Percentiles rank a stretch among this genome's conserved stretches.
Conservation (phyloP, 2,329 filamentous ascomycete species). For the Claviceps citrina region DNA sequence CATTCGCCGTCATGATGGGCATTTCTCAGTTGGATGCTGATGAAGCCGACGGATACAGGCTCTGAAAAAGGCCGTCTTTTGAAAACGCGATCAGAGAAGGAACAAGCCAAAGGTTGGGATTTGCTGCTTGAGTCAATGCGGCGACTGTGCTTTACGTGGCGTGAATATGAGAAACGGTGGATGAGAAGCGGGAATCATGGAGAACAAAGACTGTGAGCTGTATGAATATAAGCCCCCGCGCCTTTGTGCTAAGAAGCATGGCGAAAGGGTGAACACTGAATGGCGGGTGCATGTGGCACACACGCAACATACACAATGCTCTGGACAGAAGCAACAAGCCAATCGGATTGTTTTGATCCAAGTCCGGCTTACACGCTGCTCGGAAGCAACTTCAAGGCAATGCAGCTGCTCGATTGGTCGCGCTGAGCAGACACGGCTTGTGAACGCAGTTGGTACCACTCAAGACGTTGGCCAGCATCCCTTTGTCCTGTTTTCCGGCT, state of each 20-base stretch:
- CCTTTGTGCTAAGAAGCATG: no score
- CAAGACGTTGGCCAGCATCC: no score
- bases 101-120: no score
- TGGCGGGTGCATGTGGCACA: background rate
- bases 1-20: constrained; percentile 15
- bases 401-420: background rate
- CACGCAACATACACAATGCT: background rate
- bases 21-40: background rate
- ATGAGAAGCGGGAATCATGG: no score
- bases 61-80: no score
- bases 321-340: background rate
- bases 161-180: background rate
- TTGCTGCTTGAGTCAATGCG: no score
- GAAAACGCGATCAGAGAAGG: background rate
- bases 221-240: background rate
- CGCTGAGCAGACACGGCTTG: no score
- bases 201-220: background rate
- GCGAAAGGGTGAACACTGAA: background rate
- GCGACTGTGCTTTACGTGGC: no score
- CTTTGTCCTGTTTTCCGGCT: background rate
- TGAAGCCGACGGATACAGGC: background rate
- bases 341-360: background rate
- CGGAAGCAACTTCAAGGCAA: background rate
- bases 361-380: background rate
- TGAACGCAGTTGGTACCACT: no score